A percentile compares a stretch with the other conserved stretches of the same genome.
These are phyloP conservation scores for Amylocarpus encephaloides DNA, from an alignment of 2,329 filamentous ascomycete genomes.

Conservation along the genomic window DNA sequence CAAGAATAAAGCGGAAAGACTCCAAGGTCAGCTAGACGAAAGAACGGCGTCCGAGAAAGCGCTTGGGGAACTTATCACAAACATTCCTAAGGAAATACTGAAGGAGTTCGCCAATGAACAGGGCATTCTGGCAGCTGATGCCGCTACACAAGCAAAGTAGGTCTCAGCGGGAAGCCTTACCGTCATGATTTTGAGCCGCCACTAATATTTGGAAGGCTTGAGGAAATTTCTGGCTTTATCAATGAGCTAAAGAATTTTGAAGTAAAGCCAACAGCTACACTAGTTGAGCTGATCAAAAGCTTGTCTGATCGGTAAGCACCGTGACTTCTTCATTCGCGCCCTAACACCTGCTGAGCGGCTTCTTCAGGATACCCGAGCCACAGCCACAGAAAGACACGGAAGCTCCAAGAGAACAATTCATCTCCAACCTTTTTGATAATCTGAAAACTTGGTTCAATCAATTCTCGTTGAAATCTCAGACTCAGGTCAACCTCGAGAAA, in stretches of 20 bases:
- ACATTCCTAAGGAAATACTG: constrained; percentile 14
- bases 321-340: background rate
- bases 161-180: constrained; percentile 16
- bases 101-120: constrained; percentile 11
- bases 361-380: background rate
- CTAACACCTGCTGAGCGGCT: background rate
- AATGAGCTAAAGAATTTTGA: constrained; percentile 11
- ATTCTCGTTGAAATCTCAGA: constrained; percentile 16
- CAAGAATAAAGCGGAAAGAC: constrained; percentile 17
- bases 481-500: constrained; percentile 14
- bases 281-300: constrained; percentile 23
- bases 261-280: constrained; percentile 10
- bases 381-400: constrained; percentile 3
- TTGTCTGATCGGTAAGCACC: constrained; percentile 20
- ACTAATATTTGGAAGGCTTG: constrained; percentile 20
- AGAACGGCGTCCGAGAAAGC: constrained; percentile 20
- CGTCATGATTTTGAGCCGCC: background rate
- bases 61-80: constrained; percentile 17
- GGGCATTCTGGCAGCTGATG: constrained; percentile 14
- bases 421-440: constrained; percentile 14
- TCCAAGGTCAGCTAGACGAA: constrained; percentile 10
- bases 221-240: constrained; percentile 14
- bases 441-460: constrained; percentile 19
- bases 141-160: constrained; percentile 27
- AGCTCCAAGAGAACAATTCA: constrained; percentile 12